Evolutionary conservation across 148 eudicot species (phyloP).

Genomic region (Fagopyrum esculentum): DNA sequence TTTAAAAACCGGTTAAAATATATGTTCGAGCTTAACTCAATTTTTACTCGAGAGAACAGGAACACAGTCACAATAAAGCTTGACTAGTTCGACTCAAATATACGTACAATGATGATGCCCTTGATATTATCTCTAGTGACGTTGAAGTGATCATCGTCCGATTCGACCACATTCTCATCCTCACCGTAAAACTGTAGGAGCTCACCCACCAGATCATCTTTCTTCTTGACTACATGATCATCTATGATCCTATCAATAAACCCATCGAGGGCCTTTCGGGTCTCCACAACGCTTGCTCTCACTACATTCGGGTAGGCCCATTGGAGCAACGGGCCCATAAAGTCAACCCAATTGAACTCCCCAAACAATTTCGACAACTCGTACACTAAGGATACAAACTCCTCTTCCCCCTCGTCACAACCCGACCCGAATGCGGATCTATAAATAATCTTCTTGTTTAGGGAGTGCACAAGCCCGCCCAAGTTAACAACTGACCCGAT

Average conservation of each 20-base stretch:
- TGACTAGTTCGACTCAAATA: too few species aligned
- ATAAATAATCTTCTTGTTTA: conserved; percentile 43
- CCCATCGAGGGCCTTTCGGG: conserved; percentile 51
- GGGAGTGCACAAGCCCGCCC: conserved; percentile 41
- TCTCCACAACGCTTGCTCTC: conserved; percentile 39
- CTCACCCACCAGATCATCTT: conserved; percentile 80
- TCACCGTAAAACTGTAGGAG: conserved; percentile 58
- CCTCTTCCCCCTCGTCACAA: conserved; percentile 46
- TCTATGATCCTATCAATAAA: conserved; percentile 72
- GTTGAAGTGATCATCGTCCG: conserved; percentile 53
- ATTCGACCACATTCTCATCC: conserved; percentile 47
- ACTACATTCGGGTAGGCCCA: conserved; percentile 65
- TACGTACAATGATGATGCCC: conserved; percentile 17
- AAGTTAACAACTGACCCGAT: conserved; percentile 35
- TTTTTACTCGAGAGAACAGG: too few species aligned
- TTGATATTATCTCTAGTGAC: conserved; percentile 76
- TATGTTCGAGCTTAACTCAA: too few species aligned
- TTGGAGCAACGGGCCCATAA: conserved; percentile 41
- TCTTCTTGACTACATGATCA: conserved; percentile 49
- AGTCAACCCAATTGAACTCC: conserved; percentile 64
- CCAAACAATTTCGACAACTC: conserved; percentile 59
- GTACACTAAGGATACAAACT: conserved; percentile 46
- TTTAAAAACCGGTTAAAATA: too few species aligned
- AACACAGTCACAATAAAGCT: too few species aligned
- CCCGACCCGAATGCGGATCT: conserved; percentile 64